Evolutionary conservation across 805 yeast species (phyloP), one percentile per base, ranked within the genome.

Genomic region (Limtongia smithiae): DNA sequence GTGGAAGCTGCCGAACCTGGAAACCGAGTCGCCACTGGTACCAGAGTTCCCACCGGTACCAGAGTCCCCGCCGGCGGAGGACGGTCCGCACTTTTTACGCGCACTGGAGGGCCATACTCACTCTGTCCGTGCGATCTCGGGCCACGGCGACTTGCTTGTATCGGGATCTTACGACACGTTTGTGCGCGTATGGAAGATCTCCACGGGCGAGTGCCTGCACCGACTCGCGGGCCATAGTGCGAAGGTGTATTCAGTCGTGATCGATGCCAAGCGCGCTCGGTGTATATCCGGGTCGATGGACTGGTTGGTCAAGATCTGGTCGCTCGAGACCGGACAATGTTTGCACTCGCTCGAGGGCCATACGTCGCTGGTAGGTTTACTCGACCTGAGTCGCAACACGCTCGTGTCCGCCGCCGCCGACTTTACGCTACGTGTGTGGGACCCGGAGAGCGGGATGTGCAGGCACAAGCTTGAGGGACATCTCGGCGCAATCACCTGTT

Each of bases 351-450:
- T 91, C 39, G 88, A 82, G 48, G 97, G 96, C 1, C 98, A 93
- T 66, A 81, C 86, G 1, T 85, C 91, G 11, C 70, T 93, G 18
- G 98, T 93, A 14, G 98, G 97, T 0, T 71, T 93, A 12, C 72
- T 91, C 24, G 87, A 86, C 38, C 75, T 90, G 7, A 81, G 88
- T 4, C 81, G 83, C 22, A 80, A 83, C 31, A 81, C 80, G 41
- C 71, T 93, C 11, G 95, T 91, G 1, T 84, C 95, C 38, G 98
- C 96, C 0, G 97, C 97, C 2, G 97, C 97, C 0, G 98, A 93
- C 66, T 80, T 93, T 2, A 83, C 96, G 0, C 73, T 93, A 36
- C 76, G 97, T 44, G 83, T 91, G 1, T 93, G 98, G 98, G 85
- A 93, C 63, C 93, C 96, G 1, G 79, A 79, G 24, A 77, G 82